Base-by-base conservation (phyloP, 2,329 filamentous ascomycete genomes). In the Rhynchosporium secalis region DNA sequence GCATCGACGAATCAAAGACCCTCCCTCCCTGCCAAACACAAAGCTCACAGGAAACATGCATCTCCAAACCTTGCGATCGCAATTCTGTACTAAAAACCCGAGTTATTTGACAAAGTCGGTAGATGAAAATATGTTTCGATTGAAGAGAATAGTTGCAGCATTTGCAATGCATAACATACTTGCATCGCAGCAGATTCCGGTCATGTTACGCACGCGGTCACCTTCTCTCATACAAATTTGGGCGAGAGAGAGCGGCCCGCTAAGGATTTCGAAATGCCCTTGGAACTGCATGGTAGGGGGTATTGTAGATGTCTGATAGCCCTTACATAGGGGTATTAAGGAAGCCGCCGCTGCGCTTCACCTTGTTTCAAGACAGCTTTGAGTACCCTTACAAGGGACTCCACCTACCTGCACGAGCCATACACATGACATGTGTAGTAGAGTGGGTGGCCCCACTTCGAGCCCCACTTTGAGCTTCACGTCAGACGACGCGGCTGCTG, bases 151-250 rank as follows among this genome's bases (percentile, higher is more conserved):
- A 40, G 8, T 56, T 56, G 33, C 58, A 41, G 26, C 26, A 56
- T 28, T n/a, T n/a, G 64, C 45, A 10, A 71, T 71, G 71, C 68
- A 71, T 61, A 65, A 71, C 70, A 72, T 72, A 71, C 64, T 65
- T 69, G 68, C 67, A 68, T 66, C 65, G 67, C 71, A 72, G 67
- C 41, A 61, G 46, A 65, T 58, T 65, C 63, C 59, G 46, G 65
- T 71, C 70, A 72, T 66, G 70, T 71, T 71, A 72, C 58, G 70
- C 70, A 72, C 58, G 70, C 70, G 70, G 69, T 71, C 69, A 66
- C 67, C 60, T 62, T 31, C 20, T 45, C 41, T 13, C 66, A 71
- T 52, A 58, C 43, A 68, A 70, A 68, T 68, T 70, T 70, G 65
- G 69, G 68, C 70, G 66, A 43, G 56, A 62, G 52, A 66, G 47